Conservation (phyloP, 371 early-diverging fungal species). For the Dichotomocladium elegans region DNA sequence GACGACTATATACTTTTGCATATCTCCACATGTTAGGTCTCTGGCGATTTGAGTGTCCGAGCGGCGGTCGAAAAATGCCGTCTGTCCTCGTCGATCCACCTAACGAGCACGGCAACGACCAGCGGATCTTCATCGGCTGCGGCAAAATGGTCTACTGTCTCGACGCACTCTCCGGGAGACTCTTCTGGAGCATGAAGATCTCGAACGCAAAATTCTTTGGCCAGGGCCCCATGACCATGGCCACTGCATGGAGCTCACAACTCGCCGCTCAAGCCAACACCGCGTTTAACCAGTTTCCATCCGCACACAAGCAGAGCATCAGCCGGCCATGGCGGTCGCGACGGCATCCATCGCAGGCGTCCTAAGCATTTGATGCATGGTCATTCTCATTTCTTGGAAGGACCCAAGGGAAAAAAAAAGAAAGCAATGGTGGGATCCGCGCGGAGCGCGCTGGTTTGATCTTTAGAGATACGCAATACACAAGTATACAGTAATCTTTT, state of each 20-base stretch:
- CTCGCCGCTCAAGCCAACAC: conserved; percentile 26
- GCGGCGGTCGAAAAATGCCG: conserved; percentile 22
- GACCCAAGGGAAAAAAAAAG: too few relatives aligned
- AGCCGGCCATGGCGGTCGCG: too few relatives aligned
- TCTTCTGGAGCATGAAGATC: conserved; percentile 20
- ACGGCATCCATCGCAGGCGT: too few relatives aligned
- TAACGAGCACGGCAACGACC: background rate
- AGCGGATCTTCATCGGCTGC: conserved; percentile 20
- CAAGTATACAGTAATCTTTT: too few relatives aligned
- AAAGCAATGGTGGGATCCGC: too few relatives aligned
- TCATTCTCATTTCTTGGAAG: too few relatives aligned
- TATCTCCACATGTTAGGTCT: too few relatives aligned
- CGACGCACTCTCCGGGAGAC: conserved; percentile 14
- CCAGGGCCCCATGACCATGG: conserved; percentile 24
- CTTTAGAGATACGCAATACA: too few relatives aligned
- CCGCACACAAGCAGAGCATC: conserved; percentile 10
- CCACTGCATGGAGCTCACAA: conserved; percentile 33
- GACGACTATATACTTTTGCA: too few relatives aligned
- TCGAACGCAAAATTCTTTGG: conserved; percentile 18
- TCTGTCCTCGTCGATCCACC: conserved; percentile 19
- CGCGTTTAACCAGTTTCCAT: conserved; percentile 16
- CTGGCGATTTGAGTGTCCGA: conserved; percentile 30
- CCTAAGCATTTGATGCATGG: too few relatives aligned
- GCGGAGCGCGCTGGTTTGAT: too few relatives aligned
- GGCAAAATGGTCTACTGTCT: conserved; percentile 28